A percentile compares a stretch with the other conserved stretches of the same genome.
Evolutionary conservation across 1,284 basidiomycete species (phyloP).

Genomic region (Gomphus bonarii): DNA sequence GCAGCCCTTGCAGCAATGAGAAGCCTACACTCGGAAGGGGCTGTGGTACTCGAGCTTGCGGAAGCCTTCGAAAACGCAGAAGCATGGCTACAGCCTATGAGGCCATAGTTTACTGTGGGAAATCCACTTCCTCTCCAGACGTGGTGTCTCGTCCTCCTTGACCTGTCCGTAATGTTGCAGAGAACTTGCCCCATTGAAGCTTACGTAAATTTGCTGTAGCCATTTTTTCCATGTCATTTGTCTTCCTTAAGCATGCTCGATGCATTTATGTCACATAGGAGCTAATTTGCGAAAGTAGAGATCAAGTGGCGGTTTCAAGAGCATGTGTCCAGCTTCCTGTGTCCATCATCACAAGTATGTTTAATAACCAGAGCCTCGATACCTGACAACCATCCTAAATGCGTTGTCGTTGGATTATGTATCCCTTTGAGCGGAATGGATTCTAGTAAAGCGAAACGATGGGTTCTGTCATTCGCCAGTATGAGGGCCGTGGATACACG

Average conservation of each 20-base stretch:
- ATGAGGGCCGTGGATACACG: neutral
- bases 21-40: conserved; percentile 74
- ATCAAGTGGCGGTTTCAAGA: neutral
- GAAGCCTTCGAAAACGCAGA: conserved; percentile 94
- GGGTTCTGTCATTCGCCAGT: neutral
- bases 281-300: neutral
- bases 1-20: conserved; percentile 86
- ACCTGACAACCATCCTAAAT: neutral
- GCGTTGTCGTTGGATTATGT: neutral
- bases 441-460: neutral
- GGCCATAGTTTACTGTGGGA: conserved; percentile 41
- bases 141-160: conserved; percentile 14
- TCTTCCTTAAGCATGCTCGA: neutral
- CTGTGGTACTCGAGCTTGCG: conserved; percentile 73
- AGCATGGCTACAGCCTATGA: conserved; percentile 86
- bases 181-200: neutral
- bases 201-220: neutral
- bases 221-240: neutral
- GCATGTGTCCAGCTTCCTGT: neutral
- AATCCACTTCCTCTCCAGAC: conserved; percentile 4
- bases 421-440: neutral
- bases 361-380: neutral
- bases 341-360: neutral
- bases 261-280: neutral
- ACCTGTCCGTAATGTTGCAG: neutral